Evolutionary conservation across 2,329 filamentous ascomycete genomes (phyloP).

Genomic region (Aspergillus hiratsukae): DNA sequence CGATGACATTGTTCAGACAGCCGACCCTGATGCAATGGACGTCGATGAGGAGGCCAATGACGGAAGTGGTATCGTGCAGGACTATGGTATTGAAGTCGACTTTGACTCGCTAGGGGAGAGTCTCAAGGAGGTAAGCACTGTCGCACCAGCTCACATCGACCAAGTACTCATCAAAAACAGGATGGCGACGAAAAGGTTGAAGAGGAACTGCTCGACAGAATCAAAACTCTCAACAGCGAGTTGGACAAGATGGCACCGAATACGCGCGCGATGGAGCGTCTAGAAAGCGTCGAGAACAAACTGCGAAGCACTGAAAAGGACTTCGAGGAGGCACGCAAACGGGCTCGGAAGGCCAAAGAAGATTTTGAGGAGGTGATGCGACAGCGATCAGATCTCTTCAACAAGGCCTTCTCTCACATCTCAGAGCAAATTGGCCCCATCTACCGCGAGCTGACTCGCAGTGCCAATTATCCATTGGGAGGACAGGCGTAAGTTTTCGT

Average conservation of each 20-base stretch:
- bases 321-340: slow-evolving; percentile 76
- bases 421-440: slow-evolving; percentile 89
- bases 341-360: slow-evolving; percentile 71
- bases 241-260: slow-evolving; percentile 95
- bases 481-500: slow-evolving; percentile 55
- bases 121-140: slow-evolving; percentile 63
- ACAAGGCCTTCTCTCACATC: slow-evolving; percentile 91
- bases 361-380: slow-evolving; percentile 78
- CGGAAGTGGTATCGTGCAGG: slow-evolving; percentile 59
- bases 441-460: slow-evolving; percentile 91
- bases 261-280: slow-evolving; percentile 88
- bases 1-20: slow-evolving; percentile 68
- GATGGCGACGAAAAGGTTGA: slow-evolving; percentile 68
- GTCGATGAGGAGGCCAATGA: slow-evolving; percentile 65
- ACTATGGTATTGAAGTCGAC: slow-evolving; percentile 87
- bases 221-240: slow-evolving; percentile 67
- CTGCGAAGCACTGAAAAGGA: slow-evolving; percentile 82
- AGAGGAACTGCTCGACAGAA: slow-evolving; percentile 70
- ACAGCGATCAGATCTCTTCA: slow-evolving; percentile 84
- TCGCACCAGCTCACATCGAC: too few species aligned
- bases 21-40: slow-evolving; percentile 87
- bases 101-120: slow-evolving; percentile 80
- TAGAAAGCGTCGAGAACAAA: slow-evolving; percentile 78
- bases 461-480: slow-evolving; percentile 85
- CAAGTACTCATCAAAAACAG: slow-evolving; percentile 37